A percentile compares a stretch with the other conserved stretches of the same genome.
phyloP scores from a whole-genome alignment of 805 yeast genomes.

The Starmerella lactis-condensi region DNA sequence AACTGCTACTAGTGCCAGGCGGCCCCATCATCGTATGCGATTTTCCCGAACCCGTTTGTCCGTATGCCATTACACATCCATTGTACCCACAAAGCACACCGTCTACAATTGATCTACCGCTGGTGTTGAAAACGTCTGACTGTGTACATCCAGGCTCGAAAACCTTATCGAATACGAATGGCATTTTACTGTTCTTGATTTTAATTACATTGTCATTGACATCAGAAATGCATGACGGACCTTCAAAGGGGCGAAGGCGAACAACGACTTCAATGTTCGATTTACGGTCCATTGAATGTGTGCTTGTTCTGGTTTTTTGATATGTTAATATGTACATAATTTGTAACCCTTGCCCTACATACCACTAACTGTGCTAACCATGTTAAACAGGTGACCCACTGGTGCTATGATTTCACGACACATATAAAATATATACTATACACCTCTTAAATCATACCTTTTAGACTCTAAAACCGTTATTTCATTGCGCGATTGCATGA shows the following conservation, averaged over 20 bases:
- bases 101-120: conserved; percentile 43
- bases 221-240: conserved; percentile 6
- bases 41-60: conserved; percentile 65
- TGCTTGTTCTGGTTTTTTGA: conserved; percentile 1
- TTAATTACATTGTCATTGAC: conserved; percentile 3
- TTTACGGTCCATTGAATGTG: background rate
- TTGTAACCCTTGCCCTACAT: no score
- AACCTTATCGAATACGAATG: conserved; percentile 47
- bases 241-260: conserved; percentile 42
- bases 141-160: conserved; percentile 38
- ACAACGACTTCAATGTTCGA: conserved; percentile 49
- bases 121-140: conserved; percentile 37
- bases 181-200: conserved; percentile 6
- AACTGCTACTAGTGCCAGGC: conserved; percentile 19
- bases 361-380: no score
- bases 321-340: no score
- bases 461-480: no score
- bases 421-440: no score
- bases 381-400: no score
- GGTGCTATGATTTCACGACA: no score
- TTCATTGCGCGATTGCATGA: no score
- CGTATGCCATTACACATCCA: conserved; percentile 61
- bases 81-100: conserved; percentile 60
- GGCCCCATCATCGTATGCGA: conserved; percentile 61
- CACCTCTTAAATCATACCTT: no score